phyloP scores from a whole-genome alignment of 257 asterid genomes.

The Solanum gracilifrons region DNA sequence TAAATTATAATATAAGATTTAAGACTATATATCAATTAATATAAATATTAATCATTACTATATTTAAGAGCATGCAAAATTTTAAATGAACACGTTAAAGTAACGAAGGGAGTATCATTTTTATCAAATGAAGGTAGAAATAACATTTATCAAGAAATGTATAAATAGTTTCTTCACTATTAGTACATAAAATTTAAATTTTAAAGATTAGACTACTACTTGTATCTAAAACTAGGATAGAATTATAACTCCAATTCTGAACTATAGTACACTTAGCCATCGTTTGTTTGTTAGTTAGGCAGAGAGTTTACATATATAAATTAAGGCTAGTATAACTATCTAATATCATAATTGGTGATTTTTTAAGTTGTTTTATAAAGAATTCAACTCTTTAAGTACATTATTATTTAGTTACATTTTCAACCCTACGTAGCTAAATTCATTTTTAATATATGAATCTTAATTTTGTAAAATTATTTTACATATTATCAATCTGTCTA shows the following conservation, averaged over 20 bases:
- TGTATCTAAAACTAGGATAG: neutral
- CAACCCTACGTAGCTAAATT: neutral
- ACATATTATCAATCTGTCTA: neutral
- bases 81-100: too few species aligned
- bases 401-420: neutral
- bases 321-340: neutral
- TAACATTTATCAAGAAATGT: neutral
- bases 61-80: too few species aligned
- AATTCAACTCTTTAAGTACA: neutral
- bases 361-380: neutral
- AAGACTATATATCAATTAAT: too few species aligned
- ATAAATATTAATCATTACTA: too few species aligned
- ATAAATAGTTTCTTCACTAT: neutral
- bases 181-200: neutral
- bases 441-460: neutral
- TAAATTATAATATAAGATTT: too few species aligned
- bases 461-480: neutral
- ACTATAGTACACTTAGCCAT: neutral
- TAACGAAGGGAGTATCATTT: neutral
- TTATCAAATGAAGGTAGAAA: neutral
- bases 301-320: neutral
- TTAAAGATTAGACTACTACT: neutral
- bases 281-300: neutral
- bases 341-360: neutral
- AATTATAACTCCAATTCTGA: neutral